These are phyloP conservation scores for Wickerhamiella azymoides DNA, from an alignment of 805 yeast genomes.

Conservation along the genomic window DNA sequence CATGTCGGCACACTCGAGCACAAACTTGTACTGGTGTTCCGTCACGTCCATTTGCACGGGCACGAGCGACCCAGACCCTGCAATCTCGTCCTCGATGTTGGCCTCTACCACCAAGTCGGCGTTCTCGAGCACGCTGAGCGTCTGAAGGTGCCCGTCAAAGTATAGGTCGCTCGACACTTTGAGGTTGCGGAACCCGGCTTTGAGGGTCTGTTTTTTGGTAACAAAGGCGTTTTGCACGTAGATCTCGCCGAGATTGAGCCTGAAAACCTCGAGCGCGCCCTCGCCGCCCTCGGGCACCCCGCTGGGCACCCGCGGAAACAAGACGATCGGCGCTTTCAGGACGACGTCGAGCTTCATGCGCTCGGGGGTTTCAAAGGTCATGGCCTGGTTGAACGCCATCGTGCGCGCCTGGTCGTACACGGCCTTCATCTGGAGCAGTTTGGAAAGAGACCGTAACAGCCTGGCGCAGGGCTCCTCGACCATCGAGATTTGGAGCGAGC, in stretches of 20 bases:
- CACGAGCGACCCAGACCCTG: conserved; percentile 43
- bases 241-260: conserved; percentile 71
- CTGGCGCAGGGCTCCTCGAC: conserved; percentile 67
- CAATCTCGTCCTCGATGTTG: conserved; percentile 19
- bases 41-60: conserved; percentile 53
- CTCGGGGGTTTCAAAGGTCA: conserved; percentile 41
- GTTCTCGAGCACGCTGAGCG: conserved; percentile 35
- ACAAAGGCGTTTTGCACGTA: conserved; percentile 50
- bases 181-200: conserved; percentile 60
- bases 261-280: conserved; percentile 36
- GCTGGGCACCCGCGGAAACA: conserved; percentile 39
- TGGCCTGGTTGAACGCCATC: conserved; percentile 75
- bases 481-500: conserved; percentile 62
- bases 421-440: conserved; percentile 72
- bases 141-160: conserved; percentile 28
- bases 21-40: conserved; percentile 52
- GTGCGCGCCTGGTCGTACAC: conserved; percentile 83
- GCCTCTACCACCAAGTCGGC: conserved; percentile 12
- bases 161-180: conserved; percentile 50
- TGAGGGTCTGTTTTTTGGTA: conserved; percentile 34
- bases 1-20: conserved; percentile 41
- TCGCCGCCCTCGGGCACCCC: conserved; percentile 21
- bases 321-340: conserved; percentile 68
- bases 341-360: conserved; percentile 58
- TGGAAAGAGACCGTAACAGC: conserved; percentile 51